Conservation (phyloP, 2,329 filamentous ascomycete genomes). For the Akanthomyces muscarius region DNA sequence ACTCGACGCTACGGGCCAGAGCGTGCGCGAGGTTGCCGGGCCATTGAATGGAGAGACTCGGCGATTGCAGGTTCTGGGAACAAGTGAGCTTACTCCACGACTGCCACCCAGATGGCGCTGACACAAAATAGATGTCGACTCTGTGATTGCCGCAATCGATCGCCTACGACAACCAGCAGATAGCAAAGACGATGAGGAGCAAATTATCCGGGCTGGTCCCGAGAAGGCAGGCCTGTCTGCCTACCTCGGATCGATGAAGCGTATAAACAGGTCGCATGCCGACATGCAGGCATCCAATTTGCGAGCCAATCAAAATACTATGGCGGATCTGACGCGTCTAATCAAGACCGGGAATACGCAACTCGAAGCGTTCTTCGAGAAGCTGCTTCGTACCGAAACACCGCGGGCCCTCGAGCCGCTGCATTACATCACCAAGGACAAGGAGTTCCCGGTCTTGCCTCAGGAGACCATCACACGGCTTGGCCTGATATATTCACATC, state of each 20-base stretch:
- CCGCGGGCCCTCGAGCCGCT: slow-evolving; percentile 80
- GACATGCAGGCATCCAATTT: slow-evolving; percentile 90
- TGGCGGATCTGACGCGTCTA: slow-evolving; percentile 72
- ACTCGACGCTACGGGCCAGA: slow-evolving; percentile 83
- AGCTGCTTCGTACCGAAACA: slow-evolving; percentile 70
- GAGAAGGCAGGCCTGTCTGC: slow-evolving; percentile 75
- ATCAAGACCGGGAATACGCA: slow-evolving; percentile 76
- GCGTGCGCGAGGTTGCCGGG: slow-evolving; percentile 85
- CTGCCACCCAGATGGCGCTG: not conserved
- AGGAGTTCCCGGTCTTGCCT: slow-evolving; percentile 74
- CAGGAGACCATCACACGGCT: slow-evolving; percentile 73
- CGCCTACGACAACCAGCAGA: slow-evolving; percentile 86
- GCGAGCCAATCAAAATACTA: slow-evolving; percentile 84
- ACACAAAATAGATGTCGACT: slow-evolving; percentile 67
- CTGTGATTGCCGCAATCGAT: slow-evolving; percentile 81
- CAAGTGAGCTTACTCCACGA: slow-evolving; percentile 51
- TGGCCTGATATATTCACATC: slow-evolving; percentile 72
- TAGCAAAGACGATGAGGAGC: slow-evolving; percentile 86
- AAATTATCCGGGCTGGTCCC: slow-evolving; percentile 83
- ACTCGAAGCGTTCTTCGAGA: slow-evolving; percentile 79
- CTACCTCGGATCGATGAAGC: slow-evolving; percentile 86
- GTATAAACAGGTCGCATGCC: slow-evolving; percentile 76
- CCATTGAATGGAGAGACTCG: slow-evolving; percentile 92
- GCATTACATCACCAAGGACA: slow-evolving; percentile 87
- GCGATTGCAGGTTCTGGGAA: slow-evolving; percentile 79